These are phyloP conservation scores for Aspergillus puulaauensis DNA, from an alignment of 2,329 filamentous ascomycete genomes.

Conservation along the genomic window DNA sequence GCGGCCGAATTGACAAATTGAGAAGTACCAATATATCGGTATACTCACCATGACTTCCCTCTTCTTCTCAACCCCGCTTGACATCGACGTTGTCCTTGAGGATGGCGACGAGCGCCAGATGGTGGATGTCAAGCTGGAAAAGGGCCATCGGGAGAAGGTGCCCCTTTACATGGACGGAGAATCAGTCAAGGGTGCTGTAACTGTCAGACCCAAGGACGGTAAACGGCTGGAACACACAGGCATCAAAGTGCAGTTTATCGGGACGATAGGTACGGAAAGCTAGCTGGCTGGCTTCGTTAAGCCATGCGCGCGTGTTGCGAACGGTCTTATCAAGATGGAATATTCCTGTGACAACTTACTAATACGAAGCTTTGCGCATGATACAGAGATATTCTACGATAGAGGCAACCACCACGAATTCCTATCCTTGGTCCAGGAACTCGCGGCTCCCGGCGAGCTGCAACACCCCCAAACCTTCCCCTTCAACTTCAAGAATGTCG, in stretches of 20 bases:
- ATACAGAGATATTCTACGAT: slow-evolving; percentile 99
- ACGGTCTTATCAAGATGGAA: not conserved
- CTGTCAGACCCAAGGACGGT: slow-evolving; percentile 93
- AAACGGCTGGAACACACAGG: slow-evolving; percentile 97
- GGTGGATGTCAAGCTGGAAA: slow-evolving; percentile 97
- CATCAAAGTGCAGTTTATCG: slow-evolving; percentile 99
- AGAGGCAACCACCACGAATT: slow-evolving; percentile 99
- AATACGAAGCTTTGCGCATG: not conserved
- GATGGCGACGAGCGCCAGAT: slow-evolving; percentile 91
- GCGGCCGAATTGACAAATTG: slow-evolving; percentile 4
- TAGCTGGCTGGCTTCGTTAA: not conserved
- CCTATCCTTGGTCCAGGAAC: slow-evolving; percentile 92
- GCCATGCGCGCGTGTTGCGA: not conserved
- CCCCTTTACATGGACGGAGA: slow-evolving; percentile 97
- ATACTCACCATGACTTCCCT: slow-evolving; percentile 79
- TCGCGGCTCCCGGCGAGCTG: slow-evolving; percentile 93
- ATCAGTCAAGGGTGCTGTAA: slow-evolving; percentile 94
- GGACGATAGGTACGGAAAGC: slow-evolving; percentile 75
- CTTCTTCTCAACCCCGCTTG: slow-evolving; percentile 96
- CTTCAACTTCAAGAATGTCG: slow-evolving; percentile 99
- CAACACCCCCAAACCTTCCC: slow-evolving; percentile 98
- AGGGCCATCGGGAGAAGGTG: slow-evolving; percentile 94
- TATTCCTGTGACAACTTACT: not conserved
- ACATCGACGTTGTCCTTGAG: slow-evolving; percentile 97
- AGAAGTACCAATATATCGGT: slow-evolving; percentile 7